Conservation (phyloP, 305 asterid species). For the Ilex paraguariensis region DNA sequence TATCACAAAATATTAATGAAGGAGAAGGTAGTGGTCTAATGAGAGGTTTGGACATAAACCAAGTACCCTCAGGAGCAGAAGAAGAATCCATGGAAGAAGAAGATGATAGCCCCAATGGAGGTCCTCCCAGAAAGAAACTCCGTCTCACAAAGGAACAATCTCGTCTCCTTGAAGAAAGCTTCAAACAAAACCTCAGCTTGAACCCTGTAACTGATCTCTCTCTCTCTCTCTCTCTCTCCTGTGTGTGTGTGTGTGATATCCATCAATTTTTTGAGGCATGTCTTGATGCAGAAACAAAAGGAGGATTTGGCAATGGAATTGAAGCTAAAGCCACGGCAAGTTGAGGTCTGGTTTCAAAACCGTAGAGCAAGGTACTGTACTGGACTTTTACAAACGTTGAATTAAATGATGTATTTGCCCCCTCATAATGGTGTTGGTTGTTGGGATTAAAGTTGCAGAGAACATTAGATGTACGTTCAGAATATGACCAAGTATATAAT, state of each 20-base stretch:
- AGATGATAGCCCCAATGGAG: slow-evolving; percentile 35
- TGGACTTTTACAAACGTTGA: not conserved
- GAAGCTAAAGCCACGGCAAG: slow-evolving; percentile 70
- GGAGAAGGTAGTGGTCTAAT: slow-evolving; percentile 26
- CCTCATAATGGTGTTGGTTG: not conserved
- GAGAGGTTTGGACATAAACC: slow-evolving; percentile 53
- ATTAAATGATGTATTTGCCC: not conserved
- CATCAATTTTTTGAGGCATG: not conserved
- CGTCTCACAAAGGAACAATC: slow-evolving; percentile 68
- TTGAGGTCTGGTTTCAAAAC: slow-evolving; percentile 96
- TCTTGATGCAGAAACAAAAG: slow-evolving; percentile 57
- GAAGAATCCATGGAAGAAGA: slow-evolving; percentile 52
- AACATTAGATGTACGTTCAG: not conserved
- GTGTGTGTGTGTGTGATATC: no score
- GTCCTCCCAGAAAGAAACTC: slow-evolving; percentile 59
- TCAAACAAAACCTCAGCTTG: slow-evolving; percentile 55
- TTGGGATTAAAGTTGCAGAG: not conserved
- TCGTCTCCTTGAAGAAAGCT: slow-evolving; percentile 66
- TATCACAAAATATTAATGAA: slow-evolving; percentile 12
- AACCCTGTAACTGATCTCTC: slow-evolving; percentile 54
- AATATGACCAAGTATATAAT: not conserved
- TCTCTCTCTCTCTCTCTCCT: no score
- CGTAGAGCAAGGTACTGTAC: slow-evolving; percentile 76
- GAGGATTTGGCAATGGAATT: slow-evolving; percentile 55
- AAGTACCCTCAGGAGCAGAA: slow-evolving; percentile 28